A percentile compares a stretch with the other conserved stretches of the same genome.
phyloP scores from a whole-genome alignment of 768 basidiomycete genomes.

The Postia placenta region DNA sequence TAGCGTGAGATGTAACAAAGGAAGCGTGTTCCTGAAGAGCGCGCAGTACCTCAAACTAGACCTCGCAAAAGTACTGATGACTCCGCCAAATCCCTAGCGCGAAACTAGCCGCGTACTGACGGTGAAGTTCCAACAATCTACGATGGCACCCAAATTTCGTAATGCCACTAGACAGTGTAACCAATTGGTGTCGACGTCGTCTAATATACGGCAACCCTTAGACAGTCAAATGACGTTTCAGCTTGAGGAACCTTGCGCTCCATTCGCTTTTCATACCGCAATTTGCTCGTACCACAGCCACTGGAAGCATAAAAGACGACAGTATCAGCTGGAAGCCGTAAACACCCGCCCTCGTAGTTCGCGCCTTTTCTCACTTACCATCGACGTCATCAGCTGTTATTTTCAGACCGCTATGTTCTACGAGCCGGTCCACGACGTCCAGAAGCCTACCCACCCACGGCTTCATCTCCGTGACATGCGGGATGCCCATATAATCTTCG shows the following conservation, averaged over 20 bases:
- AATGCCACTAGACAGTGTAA: not conserved
- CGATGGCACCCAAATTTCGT: not conserved
- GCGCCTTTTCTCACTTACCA: too few relatives aligned
- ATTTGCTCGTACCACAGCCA: too few relatives aligned
- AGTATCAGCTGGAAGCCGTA: too few relatives aligned
- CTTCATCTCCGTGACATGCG: conserved; percentile 61
- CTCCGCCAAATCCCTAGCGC: not conserved
- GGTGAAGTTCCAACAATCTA: not conserved
- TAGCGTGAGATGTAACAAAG: too few relatives aligned
- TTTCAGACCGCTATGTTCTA: conserved; percentile 27
- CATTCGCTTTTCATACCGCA: too few relatives aligned
- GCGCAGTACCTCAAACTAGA: conserved; percentile 2
- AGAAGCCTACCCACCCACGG: conserved; percentile 58
- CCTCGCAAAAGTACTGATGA: not conserved
- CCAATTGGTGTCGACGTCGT: not conserved
- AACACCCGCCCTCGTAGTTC: too few relatives aligned
- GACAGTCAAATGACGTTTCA: not conserved
- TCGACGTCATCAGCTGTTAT: too few relatives aligned
- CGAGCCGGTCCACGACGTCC: conserved; percentile 38
- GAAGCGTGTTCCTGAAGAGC: not conserved
- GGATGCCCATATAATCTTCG: conserved; percentile 61
- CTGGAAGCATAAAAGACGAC: too few relatives aligned
- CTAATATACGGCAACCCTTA: not conserved
- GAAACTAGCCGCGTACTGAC: not conserved
- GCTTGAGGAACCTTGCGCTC: too few relatives aligned